Base-by-base conservation (phyloP, 23 red algal species). In the Gracilariopsis chorda region DNA sequence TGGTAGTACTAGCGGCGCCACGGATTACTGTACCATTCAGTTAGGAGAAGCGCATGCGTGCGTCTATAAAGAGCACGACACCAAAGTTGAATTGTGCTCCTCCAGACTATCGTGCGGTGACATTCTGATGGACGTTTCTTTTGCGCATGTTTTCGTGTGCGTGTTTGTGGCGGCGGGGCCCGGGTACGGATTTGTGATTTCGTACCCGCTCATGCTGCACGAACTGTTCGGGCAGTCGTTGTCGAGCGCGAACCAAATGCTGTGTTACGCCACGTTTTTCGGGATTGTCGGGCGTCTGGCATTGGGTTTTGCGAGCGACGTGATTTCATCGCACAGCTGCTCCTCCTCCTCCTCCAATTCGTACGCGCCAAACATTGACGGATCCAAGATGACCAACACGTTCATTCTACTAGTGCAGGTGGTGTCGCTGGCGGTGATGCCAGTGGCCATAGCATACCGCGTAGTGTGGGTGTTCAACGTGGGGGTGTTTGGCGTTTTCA, bases 141-240 rank as follows among this genome's bases (percentile, higher is more conserved):
- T 88, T 77, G 41, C 45, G 28, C 48, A 75, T 29, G 47, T 88
- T 17, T 75, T 88, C 39, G 55, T 73, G 35, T 39, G 40, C 30
- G 48, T 88, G 42, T 51, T 57, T 24, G 83, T 67, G 20, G 49
- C 64, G 48, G 63, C 68, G 48, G 83, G 83, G 4, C 83, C 83
- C 28, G 83, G 83, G 9, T 88, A 71, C 43, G 83, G 83, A 35
- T 73, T 88, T 77, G 83, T 88, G 42, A 43, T 88, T 24, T 56
- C 83, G 2, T 73, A 56, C 59, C 68, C 62, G 59, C 62, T 46
- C 24, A 88, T 88, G 83, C 51, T 75, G 33, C 48, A 73, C 46
- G 44, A 47, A 23, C 51, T 88, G 48, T 77, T 88, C 27, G 33
- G 42, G 40, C 20, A 58, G 13, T 41, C 46, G 2, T 37, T 77